A percentile compares a stretch with the other conserved stretches of the same genome.
Evolutionary conservation across 164 flowering plant species (phyloP).

Genomic region (Aristolochia contorta): DNA sequence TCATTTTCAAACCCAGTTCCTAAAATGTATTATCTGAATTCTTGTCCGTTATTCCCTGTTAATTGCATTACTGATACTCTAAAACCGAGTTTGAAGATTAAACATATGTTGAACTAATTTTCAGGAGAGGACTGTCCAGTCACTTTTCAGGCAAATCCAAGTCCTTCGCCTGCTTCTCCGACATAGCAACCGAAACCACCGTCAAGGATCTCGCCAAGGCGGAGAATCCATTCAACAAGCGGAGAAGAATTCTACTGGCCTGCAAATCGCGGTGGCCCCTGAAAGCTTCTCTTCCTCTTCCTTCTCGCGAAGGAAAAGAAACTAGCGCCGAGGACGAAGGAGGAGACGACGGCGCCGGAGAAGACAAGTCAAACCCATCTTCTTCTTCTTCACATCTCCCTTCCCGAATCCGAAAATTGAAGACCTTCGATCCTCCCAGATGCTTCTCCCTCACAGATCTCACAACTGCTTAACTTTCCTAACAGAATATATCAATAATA

Average conservation of each 20-base stretch:
- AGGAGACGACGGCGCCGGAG: conserved; percentile 2
- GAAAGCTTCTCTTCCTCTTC: conserved; percentile 36
- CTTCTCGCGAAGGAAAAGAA: not conserved
- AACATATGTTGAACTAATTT: not conserved
- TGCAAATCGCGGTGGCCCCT: conserved; percentile 14
- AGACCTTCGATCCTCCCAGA: conserved; percentile 9
- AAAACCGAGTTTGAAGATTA: no score
- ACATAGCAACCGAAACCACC: conserved; percentile 16
- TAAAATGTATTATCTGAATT: no score
- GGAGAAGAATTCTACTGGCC: conserved; percentile 38
- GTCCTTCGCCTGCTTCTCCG: conserved; percentile 44
- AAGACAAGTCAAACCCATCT: conserved; percentile 1
- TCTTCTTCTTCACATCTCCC: no score
- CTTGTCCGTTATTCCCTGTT: no score
- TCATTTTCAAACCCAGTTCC: no score
- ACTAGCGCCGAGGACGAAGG: conserved; percentile 3
- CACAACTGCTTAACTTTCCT: conserved; percentile 2
- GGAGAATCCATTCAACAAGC: conserved; percentile 60
- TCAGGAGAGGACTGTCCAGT: conserved; percentile 59
- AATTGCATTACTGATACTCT: no score
- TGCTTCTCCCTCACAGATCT: conserved; percentile 14
- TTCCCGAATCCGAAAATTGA: conserved; percentile 5
- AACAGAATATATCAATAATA: not conserved
- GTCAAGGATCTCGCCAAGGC: conserved; percentile 36
- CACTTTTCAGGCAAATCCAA: conserved; percentile 51